Conservation (phyloP, 768 basidiomycete genomes). For the Tremella yokohamensis region DNA sequence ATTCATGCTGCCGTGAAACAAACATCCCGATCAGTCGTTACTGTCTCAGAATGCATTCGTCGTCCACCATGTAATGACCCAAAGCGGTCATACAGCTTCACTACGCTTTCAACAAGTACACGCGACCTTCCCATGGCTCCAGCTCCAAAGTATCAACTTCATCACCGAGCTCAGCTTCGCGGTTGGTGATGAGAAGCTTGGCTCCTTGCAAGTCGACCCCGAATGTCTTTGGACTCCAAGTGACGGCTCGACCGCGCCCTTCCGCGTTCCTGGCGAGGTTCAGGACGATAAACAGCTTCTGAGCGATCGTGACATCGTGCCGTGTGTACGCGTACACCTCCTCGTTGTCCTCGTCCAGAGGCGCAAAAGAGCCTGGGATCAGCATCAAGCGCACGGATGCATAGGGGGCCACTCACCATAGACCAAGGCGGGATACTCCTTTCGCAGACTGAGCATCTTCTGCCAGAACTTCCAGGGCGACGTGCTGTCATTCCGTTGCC, state of each 20-base stretch:
- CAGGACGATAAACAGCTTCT: conserved; percentile 45
- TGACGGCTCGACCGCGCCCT: conserved; percentile 12
- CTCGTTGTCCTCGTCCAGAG: conserved; percentile 56
- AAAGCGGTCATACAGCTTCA: background rate
- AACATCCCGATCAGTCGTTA: too few species aligned
- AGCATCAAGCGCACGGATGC: background rate
- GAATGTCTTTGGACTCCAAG: conserved; percentile 15
- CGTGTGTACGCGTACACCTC: conserved; percentile 59
- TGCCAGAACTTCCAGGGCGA: conserved; percentile 66
- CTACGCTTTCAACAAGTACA: conserved; percentile 22
- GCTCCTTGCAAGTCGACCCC: conserved; percentile 23
- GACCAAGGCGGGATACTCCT: conserved; percentile 51
- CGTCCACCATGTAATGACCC: too few species aligned
- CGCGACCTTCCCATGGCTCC: conserved; percentile 25
- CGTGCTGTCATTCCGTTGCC: conserved; percentile 55
- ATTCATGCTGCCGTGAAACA: too few species aligned
- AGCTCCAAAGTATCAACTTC: conserved; percentile 18
- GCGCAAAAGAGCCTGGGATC: conserved; percentile 60
- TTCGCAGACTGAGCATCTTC: conserved; percentile 58
- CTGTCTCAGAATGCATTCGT: too few species aligned
- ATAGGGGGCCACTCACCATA: conserved; percentile 22
- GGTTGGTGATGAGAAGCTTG: conserved; percentile 28
- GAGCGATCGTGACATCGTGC: conserved; percentile 19
- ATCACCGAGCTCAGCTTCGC: conserved; percentile 15
- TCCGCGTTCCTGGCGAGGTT: conserved; percentile 36